Evolutionary conservation across 192 early-diverging fungal species (phyloP), one percentile per base, ranked within the genome.

Genomic region (Podila verticillata): DNA sequence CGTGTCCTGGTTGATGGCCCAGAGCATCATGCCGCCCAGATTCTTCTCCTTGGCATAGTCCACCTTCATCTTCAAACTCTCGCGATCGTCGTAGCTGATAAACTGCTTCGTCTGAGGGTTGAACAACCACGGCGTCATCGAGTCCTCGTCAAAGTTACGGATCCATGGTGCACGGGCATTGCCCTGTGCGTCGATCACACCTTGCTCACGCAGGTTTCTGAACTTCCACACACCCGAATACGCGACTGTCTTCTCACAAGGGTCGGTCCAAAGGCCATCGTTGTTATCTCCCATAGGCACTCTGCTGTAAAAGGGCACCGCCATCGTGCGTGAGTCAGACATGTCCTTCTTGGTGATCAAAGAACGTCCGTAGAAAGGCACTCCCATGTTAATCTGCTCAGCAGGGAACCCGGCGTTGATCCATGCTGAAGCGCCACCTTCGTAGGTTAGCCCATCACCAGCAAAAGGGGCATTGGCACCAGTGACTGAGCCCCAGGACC

Each of bases 121-220:
- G 79, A 88, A 93, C 39, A 96, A 48, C 91, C 92, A 94, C 13
- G 94, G 93, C 0, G 93, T 93, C 29, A 87, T 74, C 2, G 87
- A 88, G 10, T 75, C 82, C 4, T 77, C 30, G 49, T 94, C 92
- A 86, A 89, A 93, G 63, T 87, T 82, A 24, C 89, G 84, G 1
- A 89, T 63, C 92, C 92, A 96, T 5, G 87, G 88, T 2, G 86
- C 62, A 13, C 71, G 67, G 2, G 92, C 89, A 56, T 66, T 47
- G 13, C 60, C 64, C 28, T 59, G 9, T 20, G 13, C 54, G 28
- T 68, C 72, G 9, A 86, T 80, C 54, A 88, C 48, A 15, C 89
- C 87, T 68, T 89, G 75, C 31, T 88, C 88, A 36, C 90, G 83
- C 77, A 94, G 67, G 48, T 92, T 85, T 26, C 73, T 82, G 83